Percentiles rank a stretch among this genome's conserved stretches.
These are phyloP conservation scores for Tetratostichococcus sp. DNA, from an alignment of 139 green algal species.

Conservation along the genomic window DNA sequence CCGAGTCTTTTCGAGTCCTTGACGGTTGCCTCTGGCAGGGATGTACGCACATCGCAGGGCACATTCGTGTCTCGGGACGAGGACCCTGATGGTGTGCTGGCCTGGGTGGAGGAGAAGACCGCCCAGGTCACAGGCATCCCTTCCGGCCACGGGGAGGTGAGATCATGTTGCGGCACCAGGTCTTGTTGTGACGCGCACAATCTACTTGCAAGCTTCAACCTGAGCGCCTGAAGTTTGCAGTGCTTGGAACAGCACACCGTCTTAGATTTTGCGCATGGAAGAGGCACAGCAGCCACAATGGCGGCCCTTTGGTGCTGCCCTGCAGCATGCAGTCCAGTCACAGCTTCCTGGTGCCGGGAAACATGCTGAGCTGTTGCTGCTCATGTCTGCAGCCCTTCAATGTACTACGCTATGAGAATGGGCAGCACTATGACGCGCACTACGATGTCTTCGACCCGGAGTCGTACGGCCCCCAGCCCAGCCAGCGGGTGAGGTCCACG, in stretches of 20 bases:
- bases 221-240: not conserved
- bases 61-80: conserved; percentile 39
- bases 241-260: too few relatives aligned
- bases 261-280: too few relatives aligned
- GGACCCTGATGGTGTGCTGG: conserved; percentile 41
- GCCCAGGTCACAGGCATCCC: conserved; percentile 28
- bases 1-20: not conserved
- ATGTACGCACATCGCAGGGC: conserved; percentile 41
- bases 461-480: conserved; percentile 67
- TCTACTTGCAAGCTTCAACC: too few relatives aligned
- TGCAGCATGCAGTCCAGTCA: too few relatives aligned
- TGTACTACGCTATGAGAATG: conserved; percentile 44
- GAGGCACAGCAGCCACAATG: too few relatives aligned
- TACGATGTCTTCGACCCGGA: conserved; percentile 51
- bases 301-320: too few relatives aligned
- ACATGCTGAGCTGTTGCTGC: too few relatives aligned
- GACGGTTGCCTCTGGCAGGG: conserved; percentile 9
- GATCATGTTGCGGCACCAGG: too few relatives aligned
- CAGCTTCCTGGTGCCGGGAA: too few relatives aligned
- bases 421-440: conserved; percentile 57
- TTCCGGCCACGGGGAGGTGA: conserved; percentile 36
- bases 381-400: conserved; percentile 44
- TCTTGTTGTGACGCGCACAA: too few relatives aligned
- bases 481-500: conserved; percentile 55
- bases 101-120: conserved; percentile 45